Evolutionary conservation across 164 flowering plant species (phyloP), one percentile per base, ranked within the genome.

Genomic region (Vitis riparia): DNA sequence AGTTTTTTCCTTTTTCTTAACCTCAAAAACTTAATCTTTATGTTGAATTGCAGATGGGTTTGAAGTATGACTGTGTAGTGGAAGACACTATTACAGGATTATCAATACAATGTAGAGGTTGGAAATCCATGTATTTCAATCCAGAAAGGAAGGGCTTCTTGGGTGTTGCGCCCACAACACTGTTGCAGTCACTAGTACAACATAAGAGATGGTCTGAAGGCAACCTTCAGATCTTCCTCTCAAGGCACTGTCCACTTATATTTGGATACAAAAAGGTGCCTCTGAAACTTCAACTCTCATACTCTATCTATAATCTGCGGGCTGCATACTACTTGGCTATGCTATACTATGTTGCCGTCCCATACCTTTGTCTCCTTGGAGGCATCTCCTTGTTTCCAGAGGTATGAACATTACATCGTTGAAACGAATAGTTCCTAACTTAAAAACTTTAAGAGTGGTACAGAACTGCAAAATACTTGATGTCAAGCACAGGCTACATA

Each of bases 81-180:
- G 85, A 79, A 32, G 85, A 82, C 64, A 62, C 79, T 11, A 65
- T 82, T 53, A 82, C 83, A 62, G 83, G 85, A 2, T 53, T 82
- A 19, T 50, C 83, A 47, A 82, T 82, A 30, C 81, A 32, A 32
- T 32, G 44, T 32, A 32, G 44, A 32, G 44, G 44, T 6, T 32
- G 44, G 44, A 32, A 3, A 69, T 77, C 83, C 2, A 55, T 80
- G 1, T 77, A 66, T 55, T 80, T 8, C 74, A 71, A 61, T 51
- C 85, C 81, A 5, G 65, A 67, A 2, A 66, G 67, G 16, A 30
- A 17, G 7, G 76, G 67, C 0, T 80, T 82, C 58, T 13, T 80
- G 56, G 85, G 80, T 14, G 55, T 73, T 57, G 76, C 72, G 17
- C 78, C 84, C 0, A 68, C 63, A 23, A 76, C 78, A 50, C 49